Conservation (phyloP, 1,139 yeast genomes). For the Debaryomyces fabryi region DNA sequence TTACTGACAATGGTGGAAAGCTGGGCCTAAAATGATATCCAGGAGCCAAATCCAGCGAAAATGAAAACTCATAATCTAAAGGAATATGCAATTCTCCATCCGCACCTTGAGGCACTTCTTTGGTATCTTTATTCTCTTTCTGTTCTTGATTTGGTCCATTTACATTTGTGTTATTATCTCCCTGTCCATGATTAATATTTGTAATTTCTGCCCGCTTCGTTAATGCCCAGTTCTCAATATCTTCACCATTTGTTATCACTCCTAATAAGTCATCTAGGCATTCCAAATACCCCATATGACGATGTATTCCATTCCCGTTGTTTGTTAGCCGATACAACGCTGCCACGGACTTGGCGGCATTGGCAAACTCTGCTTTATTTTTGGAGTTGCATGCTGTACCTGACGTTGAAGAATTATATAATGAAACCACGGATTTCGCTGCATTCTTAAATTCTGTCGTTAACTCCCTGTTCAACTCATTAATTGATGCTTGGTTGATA, state of each 20-base stretch:
- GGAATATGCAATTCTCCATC: slow-evolving; percentile 26
- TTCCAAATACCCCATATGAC: slow-evolving; percentile 56
- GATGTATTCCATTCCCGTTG: slow-evolving; percentile 43
- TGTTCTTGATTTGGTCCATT: background rate
- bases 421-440: slow-evolving; percentile 47
- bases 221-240: slow-evolving; percentile 56
- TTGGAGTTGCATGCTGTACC: slow-evolving; percentile 13
- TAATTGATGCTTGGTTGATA: slow-evolving; percentile 44
- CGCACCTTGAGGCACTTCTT: background rate
- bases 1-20: slow-evolving; percentile 49
- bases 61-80: slow-evolving; percentile 40
- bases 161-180: background rate
- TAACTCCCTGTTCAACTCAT: slow-evolving; percentile 46
- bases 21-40: slow-evolving; percentile 47
- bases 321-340: slow-evolving; percentile 58
- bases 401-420: slow-evolving; percentile 36
- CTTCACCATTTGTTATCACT: slow-evolving; percentile 50
- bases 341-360: slow-evolving; percentile 68
- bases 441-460: slow-evolving; percentile 48
- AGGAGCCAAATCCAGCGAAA: slow-evolving; percentile 32
- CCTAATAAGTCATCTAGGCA: slow-evolving; percentile 57
- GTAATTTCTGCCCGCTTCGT: slow-evolving; percentile 51
- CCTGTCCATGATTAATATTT: slow-evolving; percentile 18
- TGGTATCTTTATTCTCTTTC: slow-evolving; percentile 7
- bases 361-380: slow-evolving; percentile 54